phyloP scores from a whole-genome alignment of 1,139 yeast species.

The Pichia sp. region DNA sequence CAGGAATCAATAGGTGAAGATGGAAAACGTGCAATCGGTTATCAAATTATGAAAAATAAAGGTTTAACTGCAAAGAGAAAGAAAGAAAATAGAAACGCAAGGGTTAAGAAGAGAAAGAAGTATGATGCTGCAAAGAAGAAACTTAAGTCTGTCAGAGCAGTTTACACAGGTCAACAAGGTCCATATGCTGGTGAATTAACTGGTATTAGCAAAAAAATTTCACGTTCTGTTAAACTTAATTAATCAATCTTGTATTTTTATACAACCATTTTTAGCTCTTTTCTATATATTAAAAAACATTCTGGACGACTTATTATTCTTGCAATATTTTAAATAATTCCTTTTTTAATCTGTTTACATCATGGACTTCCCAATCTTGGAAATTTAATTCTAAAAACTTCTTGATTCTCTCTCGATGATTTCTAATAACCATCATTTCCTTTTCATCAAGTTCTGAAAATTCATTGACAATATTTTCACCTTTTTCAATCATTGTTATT shows the following conservation, averaged over 20 bases:
- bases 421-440: slow-evolving; percentile 2
- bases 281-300: background rate
- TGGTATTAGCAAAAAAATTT: slow-evolving; percentile 91
- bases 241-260: slow-evolving; percentile 17
- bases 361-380: slow-evolving; percentile 10
- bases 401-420: slow-evolving; percentile 1
- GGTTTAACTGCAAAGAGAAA: slow-evolving; percentile 91
- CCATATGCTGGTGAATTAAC: slow-evolving; percentile 93
- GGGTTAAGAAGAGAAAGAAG: slow-evolving; percentile 98
- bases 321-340: slow-evolving; percentile 8
- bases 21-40: slow-evolving; percentile 93
- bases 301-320: background rate
- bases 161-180: slow-evolving; percentile 71
- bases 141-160: slow-evolving; percentile 83
- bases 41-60: slow-evolving; percentile 88
- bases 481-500: slow-evolving; percentile 2
- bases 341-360: background rate
- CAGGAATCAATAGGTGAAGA: slow-evolving; percentile 57
- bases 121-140: slow-evolving; percentile 94
- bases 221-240: slow-evolving; percentile 76
- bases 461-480: slow-evolving; percentile 5
- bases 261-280: background rate
- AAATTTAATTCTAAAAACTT: slow-evolving; percentile 8
- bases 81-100: slow-evolving; percentile 89
- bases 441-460: slow-evolving; percentile 3